Base-by-base conservation (phyloP, 1,284 basidiomycete species). In the Cystobasidiaceae sp. region DNA sequence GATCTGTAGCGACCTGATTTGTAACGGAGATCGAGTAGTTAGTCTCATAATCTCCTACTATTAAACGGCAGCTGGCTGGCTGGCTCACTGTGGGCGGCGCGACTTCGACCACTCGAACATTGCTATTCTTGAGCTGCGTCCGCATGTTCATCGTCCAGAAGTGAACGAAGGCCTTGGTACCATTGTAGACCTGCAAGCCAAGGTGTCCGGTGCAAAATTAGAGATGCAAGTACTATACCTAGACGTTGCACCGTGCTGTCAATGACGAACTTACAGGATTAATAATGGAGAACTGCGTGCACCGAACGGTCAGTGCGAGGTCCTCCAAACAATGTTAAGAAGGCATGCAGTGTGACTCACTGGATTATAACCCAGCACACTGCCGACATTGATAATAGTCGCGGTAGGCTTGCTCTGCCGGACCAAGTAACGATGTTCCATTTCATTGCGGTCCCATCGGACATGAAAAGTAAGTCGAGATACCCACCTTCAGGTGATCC, bases 21-120 rank as follows among this genome's bases (percentile, higher is more conserved):
- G 9, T 8, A 37, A 21, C 8, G 2, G 5, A 19, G 11, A 17
- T 3, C 51, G 19, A 1, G 2, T 9, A 34, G 2, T 2, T 9
- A 25, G 30, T 54, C 8, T 23, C 7, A 17, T 6, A 11, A 15
- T 27, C 6, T n/a, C 7, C 17, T 8, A 2, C n/a, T 4, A 2
- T n/a, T 34, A 33, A 4, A 37, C 2, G 15, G 11, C 1, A 9
- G 33, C 8, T 15, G 1, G 25, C 6, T n/a, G 8, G 9, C 1
- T 69, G 72, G 1, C 71, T 70, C 4, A 75, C 74, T n/a, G 68
- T 70, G 4, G 74, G 74, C 3, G 74, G 74, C 0, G 73, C 70
- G 15, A 75, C 70, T 68, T 75, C 74, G 41, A 75, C 70, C 15
- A 75, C 67, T 15, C 73, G 46, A 7, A 74, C 63, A 48, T 67